Evolutionary conservation across 1,139 yeast genomes (phyloP).

Genomic region (Yamadazyma sp.): DNA sequence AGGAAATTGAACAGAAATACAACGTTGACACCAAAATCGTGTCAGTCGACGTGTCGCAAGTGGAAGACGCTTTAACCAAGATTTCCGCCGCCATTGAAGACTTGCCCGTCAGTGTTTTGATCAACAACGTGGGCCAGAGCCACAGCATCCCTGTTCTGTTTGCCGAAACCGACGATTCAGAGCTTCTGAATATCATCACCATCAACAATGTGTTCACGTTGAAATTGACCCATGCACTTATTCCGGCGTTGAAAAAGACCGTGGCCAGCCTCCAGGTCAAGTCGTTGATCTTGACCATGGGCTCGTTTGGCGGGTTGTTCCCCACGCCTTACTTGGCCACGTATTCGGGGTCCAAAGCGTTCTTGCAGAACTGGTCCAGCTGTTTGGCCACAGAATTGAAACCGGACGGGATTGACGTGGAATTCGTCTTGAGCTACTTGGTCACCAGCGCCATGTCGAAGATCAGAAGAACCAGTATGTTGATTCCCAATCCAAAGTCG

Average conservation of each 20-base stretch:
- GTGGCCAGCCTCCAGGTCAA: slow-evolving; percentile 41
- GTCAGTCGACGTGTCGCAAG: slow-evolving; percentile 79
- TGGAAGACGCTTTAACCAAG: slow-evolving; percentile 50
- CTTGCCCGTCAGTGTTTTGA: slow-evolving; percentile 66
- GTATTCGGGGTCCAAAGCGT: slow-evolving; percentile 95
- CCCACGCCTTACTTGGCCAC: slow-evolving; percentile 93
- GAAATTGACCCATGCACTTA: slow-evolving; percentile 72
- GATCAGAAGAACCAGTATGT: slow-evolving; percentile 68
- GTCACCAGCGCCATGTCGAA: slow-evolving; percentile 97
- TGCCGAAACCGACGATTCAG: slow-evolving; percentile 71
- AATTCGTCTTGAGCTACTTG: slow-evolving; percentile 81
- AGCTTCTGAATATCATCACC: slow-evolving; percentile 75
- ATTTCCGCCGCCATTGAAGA: slow-evolving; percentile 28
- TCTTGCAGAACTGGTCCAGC: slow-evolving; percentile 87
- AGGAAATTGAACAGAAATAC: slow-evolving; percentile 61
- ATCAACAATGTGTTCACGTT: slow-evolving; percentile 86
- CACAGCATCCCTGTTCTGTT: slow-evolving; percentile 96
- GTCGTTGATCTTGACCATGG: slow-evolving; percentile 90
- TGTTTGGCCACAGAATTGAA: slow-evolving; percentile 87
- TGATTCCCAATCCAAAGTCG: slow-evolving; percentile 78
- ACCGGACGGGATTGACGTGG: slow-evolving; percentile 73
- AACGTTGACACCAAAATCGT: slow-evolving; percentile 64
- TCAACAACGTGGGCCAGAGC: slow-evolving; percentile 93
- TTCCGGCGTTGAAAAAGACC: slow-evolving; percentile 65
- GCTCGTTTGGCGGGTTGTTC: slow-evolving; percentile 91